Conservation (phyloP, 225 moss, liverwort and hornwort species). For the Pseudisothecium myosuroides region DNA sequence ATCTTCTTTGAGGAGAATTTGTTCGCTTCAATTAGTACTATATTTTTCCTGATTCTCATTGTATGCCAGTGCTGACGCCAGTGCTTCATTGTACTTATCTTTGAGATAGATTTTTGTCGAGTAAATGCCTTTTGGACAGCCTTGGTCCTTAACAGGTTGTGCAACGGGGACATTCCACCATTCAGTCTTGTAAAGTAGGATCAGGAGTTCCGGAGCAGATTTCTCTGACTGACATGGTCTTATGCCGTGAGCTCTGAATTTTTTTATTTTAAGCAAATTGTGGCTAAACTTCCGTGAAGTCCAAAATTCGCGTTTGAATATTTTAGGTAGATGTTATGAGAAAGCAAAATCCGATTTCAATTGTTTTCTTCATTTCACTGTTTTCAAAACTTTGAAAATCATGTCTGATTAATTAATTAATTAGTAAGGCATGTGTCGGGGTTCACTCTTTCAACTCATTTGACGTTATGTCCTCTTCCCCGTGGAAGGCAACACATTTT, state of each 20-base stretch:
- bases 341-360: neutral
- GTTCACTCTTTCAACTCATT: neutral
- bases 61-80: conserved; percentile 17
- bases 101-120: conserved; percentile 8
- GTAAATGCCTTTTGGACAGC: conserved; percentile 8
- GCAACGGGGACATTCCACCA: neutral
- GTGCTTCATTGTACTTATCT: conserved; percentile 11
- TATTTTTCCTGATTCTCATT: conserved; percentile 6
- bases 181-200: neutral
- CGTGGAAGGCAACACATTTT: neutral
- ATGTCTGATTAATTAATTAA: no score
- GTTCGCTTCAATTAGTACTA: conserved; percentile 2
- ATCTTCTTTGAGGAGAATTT: conserved; percentile 5
- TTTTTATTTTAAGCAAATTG: neutral
- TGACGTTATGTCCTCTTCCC: no score
- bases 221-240: neutral
- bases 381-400: neutral
- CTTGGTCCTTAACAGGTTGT: neutral
- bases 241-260: neutral
- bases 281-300: neutral
- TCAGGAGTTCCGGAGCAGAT: neutral
- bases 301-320: neutral
- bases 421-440: neutral
- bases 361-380: neutral
- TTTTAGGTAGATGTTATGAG: neutral